Conservation (phyloP, 2,329 filamentous ascomycete species). For the Alternaria alternata region DNA sequence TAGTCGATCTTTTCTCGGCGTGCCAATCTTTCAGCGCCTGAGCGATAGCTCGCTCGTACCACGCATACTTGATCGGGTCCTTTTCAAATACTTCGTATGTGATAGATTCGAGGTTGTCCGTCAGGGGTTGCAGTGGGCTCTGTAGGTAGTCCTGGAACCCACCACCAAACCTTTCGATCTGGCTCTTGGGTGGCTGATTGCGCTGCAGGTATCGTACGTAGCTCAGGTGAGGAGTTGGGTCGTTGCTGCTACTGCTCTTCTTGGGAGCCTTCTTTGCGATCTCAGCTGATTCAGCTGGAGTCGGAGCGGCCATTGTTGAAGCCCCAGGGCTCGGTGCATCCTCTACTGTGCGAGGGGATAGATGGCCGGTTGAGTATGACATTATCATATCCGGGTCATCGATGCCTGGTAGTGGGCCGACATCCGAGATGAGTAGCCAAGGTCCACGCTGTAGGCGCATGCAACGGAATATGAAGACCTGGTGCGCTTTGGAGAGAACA, state of each 20-base stretch:
- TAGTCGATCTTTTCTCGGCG: constrained; percentile 74
- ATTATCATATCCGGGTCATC: constrained; percentile 51
- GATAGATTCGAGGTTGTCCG: constrained; percentile 94
- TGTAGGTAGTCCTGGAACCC: constrained; percentile 95
- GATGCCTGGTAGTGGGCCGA: constrained; percentile 63
- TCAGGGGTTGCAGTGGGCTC: constrained; percentile 90
- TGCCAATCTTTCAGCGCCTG: constrained; percentile 84
- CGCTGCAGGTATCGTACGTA: constrained; percentile 87
- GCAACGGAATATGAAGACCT: constrained; percentile 64
- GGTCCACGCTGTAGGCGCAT: constrained; percentile 66
- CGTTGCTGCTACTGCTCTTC: constrained; percentile 58
- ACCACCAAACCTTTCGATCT: constrained; percentile 71
- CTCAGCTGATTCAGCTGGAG: constrained; percentile 71
- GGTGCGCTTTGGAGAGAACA: constrained; percentile 66
- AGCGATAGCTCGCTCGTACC: constrained; percentile 86
- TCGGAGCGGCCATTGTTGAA: constrained; percentile 59
- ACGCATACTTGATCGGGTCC: constrained; percentile 96
- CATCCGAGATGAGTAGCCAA: constrained; percentile 68
- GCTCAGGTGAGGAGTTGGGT: constrained; percentile 72
- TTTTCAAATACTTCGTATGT: constrained; percentile 99
- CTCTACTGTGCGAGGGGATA: constrained; percentile 56
- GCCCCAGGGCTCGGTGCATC: constrained; percentile 42
- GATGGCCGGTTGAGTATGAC: constrained; percentile 46
- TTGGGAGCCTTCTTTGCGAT: constrained; percentile 43
- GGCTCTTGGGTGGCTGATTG: constrained; percentile 73